These are phyloP conservation scores for Thinopyrum elongatum DNA, from an alignment of 176 grass and related monocot species.

Conservation along the genomic window DNA sequence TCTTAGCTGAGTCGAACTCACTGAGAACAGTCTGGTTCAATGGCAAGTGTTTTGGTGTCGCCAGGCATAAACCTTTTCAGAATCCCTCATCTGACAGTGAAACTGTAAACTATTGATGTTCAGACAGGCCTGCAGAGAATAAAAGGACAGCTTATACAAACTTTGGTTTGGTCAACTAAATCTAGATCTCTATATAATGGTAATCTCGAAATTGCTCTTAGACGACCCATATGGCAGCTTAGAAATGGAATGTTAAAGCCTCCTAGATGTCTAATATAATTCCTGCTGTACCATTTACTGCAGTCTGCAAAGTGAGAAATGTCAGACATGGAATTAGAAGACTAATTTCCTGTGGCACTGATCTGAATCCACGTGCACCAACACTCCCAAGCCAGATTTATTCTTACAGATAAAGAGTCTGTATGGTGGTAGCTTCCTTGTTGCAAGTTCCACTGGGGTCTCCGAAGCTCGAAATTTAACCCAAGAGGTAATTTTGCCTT, in stretches of 20 bases:
- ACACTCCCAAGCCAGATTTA: conserved; percentile 27
- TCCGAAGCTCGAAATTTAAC: conserved; percentile 71
- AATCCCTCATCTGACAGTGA: conserved; percentile 57
- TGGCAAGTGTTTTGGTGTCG: conserved; percentile 52
- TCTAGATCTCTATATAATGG: conserved; percentile 3
- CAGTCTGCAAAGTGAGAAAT: conserved; percentile 21
- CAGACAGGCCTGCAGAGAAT: conserved; percentile 61
- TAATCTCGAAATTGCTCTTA: not conserved
- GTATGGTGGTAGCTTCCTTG: conserved; percentile 68
- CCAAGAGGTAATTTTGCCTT: conserved; percentile 55
- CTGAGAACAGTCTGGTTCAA: conserved; percentile 63
- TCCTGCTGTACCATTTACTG: not conserved
- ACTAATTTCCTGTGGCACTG: conserved; percentile 36
- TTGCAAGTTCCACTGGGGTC: conserved; percentile 64
- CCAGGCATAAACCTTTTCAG: not conserved
- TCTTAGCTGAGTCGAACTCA: conserved; percentile 1
- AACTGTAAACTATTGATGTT: conserved; percentile 42
- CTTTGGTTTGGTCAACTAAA: not conserved
- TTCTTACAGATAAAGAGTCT: conserved; percentile 34
- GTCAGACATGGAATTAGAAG: conserved; percentile 24
- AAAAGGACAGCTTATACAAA: not conserved
- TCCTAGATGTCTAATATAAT: conserved; percentile 14
- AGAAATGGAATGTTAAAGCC: not conserved
- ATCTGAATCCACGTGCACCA: conserved; percentile 30
- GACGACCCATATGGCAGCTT: no score